Percentiles rank a stretch among this genome's conserved stretches.
These are phyloP conservation scores for Taphrina betulina DNA, from an alignment of 1,139 yeast species.

Conservation along the genomic window DNA sequence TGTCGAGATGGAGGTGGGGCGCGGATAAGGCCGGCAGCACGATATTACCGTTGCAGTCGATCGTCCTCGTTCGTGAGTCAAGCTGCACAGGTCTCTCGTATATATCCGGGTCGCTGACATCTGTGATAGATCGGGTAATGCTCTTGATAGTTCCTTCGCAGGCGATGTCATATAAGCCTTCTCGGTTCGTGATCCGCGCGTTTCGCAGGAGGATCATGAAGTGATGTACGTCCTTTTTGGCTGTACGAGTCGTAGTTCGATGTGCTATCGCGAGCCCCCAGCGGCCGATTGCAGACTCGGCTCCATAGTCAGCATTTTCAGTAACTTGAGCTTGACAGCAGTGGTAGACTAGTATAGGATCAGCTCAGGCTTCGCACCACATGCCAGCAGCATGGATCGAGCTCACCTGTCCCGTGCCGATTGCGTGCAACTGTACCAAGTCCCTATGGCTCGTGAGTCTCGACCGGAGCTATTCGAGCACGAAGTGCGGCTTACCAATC, in stretches of 20 bases:
- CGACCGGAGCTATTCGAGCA: too few relatives aligned
- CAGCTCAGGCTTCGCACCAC: too few relatives aligned
- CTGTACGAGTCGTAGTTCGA: too few relatives aligned
- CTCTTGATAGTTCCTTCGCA: not conserved
- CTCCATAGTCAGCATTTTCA: not conserved
- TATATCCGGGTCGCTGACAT: not conserved
- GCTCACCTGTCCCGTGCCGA: conserved; percentile 1
- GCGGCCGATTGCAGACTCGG: too few relatives aligned
- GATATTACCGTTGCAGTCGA: not conserved
- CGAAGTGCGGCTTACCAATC: too few relatives aligned
- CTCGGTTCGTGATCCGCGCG: not conserved
- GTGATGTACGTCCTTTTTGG: too few relatives aligned
- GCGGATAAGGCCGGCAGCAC: conserved; percentile 1
- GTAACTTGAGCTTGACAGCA: conserved; percentile 1
- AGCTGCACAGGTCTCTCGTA: not conserved
- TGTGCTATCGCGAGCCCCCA: too few relatives aligned
- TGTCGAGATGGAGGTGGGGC: conserved; percentile 12
- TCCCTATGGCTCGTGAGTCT: too few relatives aligned
- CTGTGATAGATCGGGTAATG: not conserved
- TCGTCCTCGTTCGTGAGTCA: not conserved
- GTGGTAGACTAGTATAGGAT: not conserved
- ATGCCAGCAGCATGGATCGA: too few relatives aligned
- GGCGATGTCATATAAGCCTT: not conserved
- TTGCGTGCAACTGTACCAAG: conserved; percentile 6
- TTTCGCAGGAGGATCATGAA: not conserved